Evolutionary conservation across 805 yeast genomes (phyloP), one percentile per base, ranked within the genome.

Genomic region (Torulaspora gathmanii): DNA sequence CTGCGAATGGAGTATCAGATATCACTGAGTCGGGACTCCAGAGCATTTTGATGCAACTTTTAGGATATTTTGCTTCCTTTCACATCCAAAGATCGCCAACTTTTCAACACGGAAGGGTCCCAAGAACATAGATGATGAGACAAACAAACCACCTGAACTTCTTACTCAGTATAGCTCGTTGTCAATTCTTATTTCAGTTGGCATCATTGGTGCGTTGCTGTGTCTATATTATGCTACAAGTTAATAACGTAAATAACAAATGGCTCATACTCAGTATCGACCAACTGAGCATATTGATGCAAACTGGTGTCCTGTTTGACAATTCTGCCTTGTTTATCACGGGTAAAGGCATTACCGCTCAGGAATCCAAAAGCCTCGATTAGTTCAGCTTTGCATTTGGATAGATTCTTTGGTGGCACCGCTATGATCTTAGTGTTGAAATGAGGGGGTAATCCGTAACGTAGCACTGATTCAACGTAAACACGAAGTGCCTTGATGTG

Each of bases 391-490:
- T 83, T 89, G 36, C 89, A 80, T 65, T 75, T 79, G 25, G 69
- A 70, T 33, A 73, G 60, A 16, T 70, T 64, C 54, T 72, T 70
- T 22, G 66, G 70, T 55, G 85, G 75, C 22, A 74, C 66, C 20
- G 71, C 70, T 39, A 74, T 66, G 27, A 74, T 57, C 33, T 70
- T 72, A 11, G 78, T 71, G 61, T 79, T 77, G 65, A 91, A 93
- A 57, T 83, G 84, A 25, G 98, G 97, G 28, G 99, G 99, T 53
- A 93, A 77, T 0, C 99, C 99, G 65, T 93, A 93, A 68, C 99
- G 82, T 64, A 93, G 75, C 12, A 93, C 96, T 40, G 89, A 78
- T 70, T 93, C 99, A 30, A 91, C 96, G 67, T 85, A 93, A 15
- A 86, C 76, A 55, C 97, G 81, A 43, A 93, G 74, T 3, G 86